Base-by-base conservation (phyloP, 148 eudicot species). In the Pharnaceum exiguum region DNA sequence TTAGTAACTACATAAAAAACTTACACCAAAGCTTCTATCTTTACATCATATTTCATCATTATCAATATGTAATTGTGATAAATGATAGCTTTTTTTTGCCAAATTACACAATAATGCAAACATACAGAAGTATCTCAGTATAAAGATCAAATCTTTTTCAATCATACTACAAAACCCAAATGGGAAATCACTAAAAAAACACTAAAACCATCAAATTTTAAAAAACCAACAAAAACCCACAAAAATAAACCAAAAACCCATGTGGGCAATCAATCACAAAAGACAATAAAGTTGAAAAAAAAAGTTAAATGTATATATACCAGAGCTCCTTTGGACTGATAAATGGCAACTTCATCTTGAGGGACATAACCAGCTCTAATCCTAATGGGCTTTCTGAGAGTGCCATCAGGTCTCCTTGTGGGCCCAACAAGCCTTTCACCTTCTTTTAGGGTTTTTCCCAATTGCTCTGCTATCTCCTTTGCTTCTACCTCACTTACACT, bases 331-430 rank as follows among this genome's bases (percentile, higher is more conserved):
- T 68, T 89, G 57, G 99, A 86, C 64, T 93, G 82, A 72, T 93
- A 93, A 49, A 79, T 82, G 46, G 90, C 83, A 67, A 89, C 96
- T 74, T 93, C 99, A n/a, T 93, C 99, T 35, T 78, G 99, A 71
- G 99, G 99, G 35, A 57, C 65, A 67, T 89, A 86, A 43, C 96
- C 96, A 23, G 91, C 91, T 73, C 99, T 73, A 71, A 93, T 83
- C 29, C 82, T 66, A 31, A 83, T 80, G 39, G 95, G 82, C 31
- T 93, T 93, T 7, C 99, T 77, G 26, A 81, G 82, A 37, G 89
- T 76, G 3, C 99, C 99, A 71, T 93, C 99, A 30, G 99, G 95
- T 48, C 99, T 68, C 8, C 99, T 82, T 7, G 99, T 93, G 5
- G 99, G 87, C 0, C 75, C 99, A 58, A 93, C 60, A n/a, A 93